A percentile compares a stretch with the other conserved stretches of the same genome.
Conservation (phyloP, 176 grass and related monocot genomes). For the Triticum dicoccoides region DNA sequence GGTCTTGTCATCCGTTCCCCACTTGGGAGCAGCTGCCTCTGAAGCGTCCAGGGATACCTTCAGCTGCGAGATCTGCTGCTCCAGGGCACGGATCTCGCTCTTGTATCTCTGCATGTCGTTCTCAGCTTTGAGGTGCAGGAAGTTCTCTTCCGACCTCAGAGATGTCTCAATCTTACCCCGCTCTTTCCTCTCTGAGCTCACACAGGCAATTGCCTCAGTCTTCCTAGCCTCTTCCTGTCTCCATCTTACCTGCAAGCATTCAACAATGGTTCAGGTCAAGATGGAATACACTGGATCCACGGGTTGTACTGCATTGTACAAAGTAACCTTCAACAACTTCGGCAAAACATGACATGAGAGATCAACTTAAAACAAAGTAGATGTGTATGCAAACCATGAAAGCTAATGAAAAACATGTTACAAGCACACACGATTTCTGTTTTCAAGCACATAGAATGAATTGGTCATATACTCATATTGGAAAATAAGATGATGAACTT, state of each 20-base stretch:
- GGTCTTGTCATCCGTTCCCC: constrained; percentile 60
- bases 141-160: constrained; percentile 75
- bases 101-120: constrained; percentile 74
- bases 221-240: constrained; percentile 66
- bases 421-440: not conserved
- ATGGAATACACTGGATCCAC: not conserved
- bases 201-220: constrained; percentile 47
- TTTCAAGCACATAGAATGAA: not conserved
- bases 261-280: not conserved
- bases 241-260: constrained; percentile 50
- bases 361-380: not conserved
- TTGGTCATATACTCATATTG: not conserved
- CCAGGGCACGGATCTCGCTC: constrained; percentile 61
- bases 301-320: not conserved
- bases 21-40: constrained; percentile 50
- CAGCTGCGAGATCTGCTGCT: constrained; percentile 68
- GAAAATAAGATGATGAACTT: constrained; percentile 4
- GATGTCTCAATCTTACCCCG: constrained; percentile 62
- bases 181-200: constrained; percentile 59
- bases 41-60: constrained; percentile 44
- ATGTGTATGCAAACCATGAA: not conserved
- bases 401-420: not conserved
- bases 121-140: constrained; percentile 64
- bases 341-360: not conserved
- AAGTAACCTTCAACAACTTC: constrained; percentile 14